These are phyloP conservation scores for Cercospora brassicicola DNA, from an alignment of 2,329 filamentous ascomycete species.

Conservation along the genomic window DNA sequence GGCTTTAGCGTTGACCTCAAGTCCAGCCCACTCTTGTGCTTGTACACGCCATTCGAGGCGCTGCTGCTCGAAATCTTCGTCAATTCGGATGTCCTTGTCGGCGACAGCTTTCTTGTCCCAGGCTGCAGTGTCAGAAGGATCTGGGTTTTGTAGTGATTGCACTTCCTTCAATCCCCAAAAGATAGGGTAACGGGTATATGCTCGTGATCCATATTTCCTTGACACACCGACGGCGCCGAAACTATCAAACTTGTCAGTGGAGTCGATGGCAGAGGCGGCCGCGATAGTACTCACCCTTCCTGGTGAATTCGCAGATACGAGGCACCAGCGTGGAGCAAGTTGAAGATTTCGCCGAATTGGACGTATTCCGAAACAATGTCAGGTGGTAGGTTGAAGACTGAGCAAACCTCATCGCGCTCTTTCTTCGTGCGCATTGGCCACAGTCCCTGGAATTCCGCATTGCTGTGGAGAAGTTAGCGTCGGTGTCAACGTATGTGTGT, in stretches of 20 bases:
- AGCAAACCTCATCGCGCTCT: conserved; percentile 62
- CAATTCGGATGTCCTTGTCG: conserved; percentile 51
- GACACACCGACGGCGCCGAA: conserved; percentile 68
- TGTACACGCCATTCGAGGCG: conserved; percentile 56
- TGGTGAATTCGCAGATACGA: conserved; percentile 65
- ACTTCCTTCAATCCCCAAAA: conserved; percentile 65
- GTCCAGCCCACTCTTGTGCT: conserved; percentile 66
- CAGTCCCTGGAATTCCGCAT: conserved; percentile 66
- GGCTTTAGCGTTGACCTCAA: conserved; percentile 59
- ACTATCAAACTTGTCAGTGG: neutral
- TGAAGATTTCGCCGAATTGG: conserved; percentile 67
- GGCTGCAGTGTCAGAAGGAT: conserved; percentile 61
- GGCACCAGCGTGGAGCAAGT: conserved; percentile 63
- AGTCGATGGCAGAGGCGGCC: neutral
- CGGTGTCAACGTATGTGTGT: neutral
- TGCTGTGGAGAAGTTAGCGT: conserved; percentile 35
- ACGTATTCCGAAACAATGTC: conserved; percentile 61
- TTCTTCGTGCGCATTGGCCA: conserved; percentile 64
- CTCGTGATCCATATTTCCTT: conserved; percentile 65
- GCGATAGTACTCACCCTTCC: conserved; percentile 46
- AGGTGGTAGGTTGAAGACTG: conserved; percentile 60
- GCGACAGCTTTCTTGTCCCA: conserved; percentile 56
- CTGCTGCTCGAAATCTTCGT: conserved; percentile 54
- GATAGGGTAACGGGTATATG: conserved; percentile 64
- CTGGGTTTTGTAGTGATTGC: conserved; percentile 63